Base-by-base conservation (phyloP, 768 basidiomycete genomes). In the Tubosaeta sp. region DNA sequence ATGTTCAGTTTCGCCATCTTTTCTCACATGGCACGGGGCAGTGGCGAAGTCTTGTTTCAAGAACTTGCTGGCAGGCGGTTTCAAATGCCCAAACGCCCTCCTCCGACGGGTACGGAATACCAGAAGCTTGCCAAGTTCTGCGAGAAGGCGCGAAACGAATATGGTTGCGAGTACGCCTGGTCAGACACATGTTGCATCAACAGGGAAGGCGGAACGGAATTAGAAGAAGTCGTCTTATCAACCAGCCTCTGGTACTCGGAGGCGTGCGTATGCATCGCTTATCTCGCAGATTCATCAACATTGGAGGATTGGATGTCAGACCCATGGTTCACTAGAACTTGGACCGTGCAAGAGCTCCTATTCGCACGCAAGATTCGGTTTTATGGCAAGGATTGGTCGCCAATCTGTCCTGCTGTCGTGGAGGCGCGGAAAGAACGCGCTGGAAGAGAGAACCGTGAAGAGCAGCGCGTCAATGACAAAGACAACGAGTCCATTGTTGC, bases 151-250 rank as follows among this genome's bases (percentile, higher is more conserved):
- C 17, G 59, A 19, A 13, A 27, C 13, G 64, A 65, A 19, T 66
- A 62, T 12, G 58, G 59, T 12, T 58, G 64, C 41, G 53, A 65
- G 54, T 59, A 65, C 37, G 67, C 55, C 46, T 71, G 63, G 65
- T 37, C 63, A 48, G 63, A 65, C 31, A 65, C 56, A 7, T 65
- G 63, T 45, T 65, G 64, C 44, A 65, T 65, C 43, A 64, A 65
- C 52, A 65, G 58, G 51, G 64, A 65, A 43, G 63, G 39, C 14
- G 53, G 59, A 33, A 16, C 64, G 1, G 69, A 69, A 10, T 51
- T 70, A 26, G 65, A 65, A 41, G 64, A 66, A 17, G 64, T 61
- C 32, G 56, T 63, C 53, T 37, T 60, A 14, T 68, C 64, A 10
- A 61, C 54, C 52, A 57, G 46, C 12, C 38, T 43, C 48, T 67